These are phyloP conservation scores for Boletus reticulatus DNA, from an alignment of 768 basidiomycete species.

Conservation along the genomic window DNA sequence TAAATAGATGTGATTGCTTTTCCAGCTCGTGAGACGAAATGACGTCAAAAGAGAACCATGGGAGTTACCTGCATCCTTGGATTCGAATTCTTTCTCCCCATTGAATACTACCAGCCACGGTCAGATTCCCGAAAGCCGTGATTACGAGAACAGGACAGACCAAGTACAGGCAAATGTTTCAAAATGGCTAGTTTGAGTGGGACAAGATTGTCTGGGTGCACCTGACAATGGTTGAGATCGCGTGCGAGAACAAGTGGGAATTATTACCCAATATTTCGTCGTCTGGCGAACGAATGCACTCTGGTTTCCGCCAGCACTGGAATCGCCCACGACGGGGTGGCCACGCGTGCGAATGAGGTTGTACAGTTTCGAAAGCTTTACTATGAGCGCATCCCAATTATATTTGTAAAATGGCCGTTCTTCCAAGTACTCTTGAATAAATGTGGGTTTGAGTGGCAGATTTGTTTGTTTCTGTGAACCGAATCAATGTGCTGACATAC, in stretches of 20 bases:
- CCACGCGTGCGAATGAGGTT: conserved; percentile 94
- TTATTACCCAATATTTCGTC: conserved; percentile 94
- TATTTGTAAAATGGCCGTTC: conserved; percentile 96
- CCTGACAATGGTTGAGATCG: conserved; percentile 31
- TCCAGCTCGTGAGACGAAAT: conserved; percentile 8
- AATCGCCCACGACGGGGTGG: conserved; percentile 91
- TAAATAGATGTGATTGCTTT: conserved; percentile 95
- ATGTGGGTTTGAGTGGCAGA: conserved; percentile 76
- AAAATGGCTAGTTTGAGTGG: conserved; percentile 92
- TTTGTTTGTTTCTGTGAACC: conserved; percentile 84
- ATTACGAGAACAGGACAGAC: conserved; percentile 42
- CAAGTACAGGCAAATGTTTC: conserved; percentile 89
- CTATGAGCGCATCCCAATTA: conserved; percentile 93
- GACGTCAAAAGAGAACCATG: neutral
- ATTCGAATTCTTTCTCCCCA: conserved; percentile 87
- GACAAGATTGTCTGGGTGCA: conserved; percentile 93
- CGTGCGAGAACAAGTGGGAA: neutral
- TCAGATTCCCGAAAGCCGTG: neutral
- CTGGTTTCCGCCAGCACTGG: conserved; percentile 91
- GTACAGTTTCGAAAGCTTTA: conserved; percentile 93
- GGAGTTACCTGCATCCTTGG: conserved; percentile 68
- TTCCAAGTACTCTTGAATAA: conserved; percentile 89
- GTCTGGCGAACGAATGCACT: conserved; percentile 98
- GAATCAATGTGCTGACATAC: conserved; percentile 9
- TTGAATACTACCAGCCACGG: conserved; percentile 69